phyloP scores from a whole-genome alignment of 2,329 filamentous ascomycete species.

The Boeremia exigua region DNA sequence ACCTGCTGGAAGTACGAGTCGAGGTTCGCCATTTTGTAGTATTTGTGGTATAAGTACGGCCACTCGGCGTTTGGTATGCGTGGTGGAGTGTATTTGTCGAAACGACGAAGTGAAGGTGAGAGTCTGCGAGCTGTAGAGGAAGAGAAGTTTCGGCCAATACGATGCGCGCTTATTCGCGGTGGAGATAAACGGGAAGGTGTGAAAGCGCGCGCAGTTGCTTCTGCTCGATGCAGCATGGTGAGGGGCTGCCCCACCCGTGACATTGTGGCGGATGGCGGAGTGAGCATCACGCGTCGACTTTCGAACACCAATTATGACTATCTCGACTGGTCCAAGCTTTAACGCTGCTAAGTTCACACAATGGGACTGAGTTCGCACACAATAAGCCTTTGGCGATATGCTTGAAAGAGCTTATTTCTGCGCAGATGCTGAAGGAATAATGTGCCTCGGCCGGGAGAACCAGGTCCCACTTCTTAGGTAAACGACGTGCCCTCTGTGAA shows the following conservation, averaged over 20 bases:
- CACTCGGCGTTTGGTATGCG: slow-evolving; percentile 42
- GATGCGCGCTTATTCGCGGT: slow-evolving; percentile 41
- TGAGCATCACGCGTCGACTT: slow-evolving; percentile 7
- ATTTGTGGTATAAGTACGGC: slow-evolving; percentile 57
- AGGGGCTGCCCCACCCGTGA: slow-evolving; percentile 19
- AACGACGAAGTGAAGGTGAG: slow-evolving; percentile 12
- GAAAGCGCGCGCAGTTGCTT: slow-evolving; percentile 17
- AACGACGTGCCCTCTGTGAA: slow-evolving; percentile 2
- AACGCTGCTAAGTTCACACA: background rate
- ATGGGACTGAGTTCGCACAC: background rate
- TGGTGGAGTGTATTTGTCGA: slow-evolving; percentile 27
- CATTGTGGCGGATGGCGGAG: slow-evolving; percentile 15
- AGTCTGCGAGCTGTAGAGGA: slow-evolving; percentile 19
- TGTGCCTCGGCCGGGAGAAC: slow-evolving; percentile 12
- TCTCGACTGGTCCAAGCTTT: slow-evolving; percentile 15
- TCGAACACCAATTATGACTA: background rate
- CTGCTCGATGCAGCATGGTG: slow-evolving; percentile 25
- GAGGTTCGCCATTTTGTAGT: slow-evolving; percentile 79
- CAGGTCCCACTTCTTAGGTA: slow-evolving; percentile 18
- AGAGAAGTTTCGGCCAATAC: slow-evolving; percentile 19
- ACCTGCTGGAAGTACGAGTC: slow-evolving; percentile 94
- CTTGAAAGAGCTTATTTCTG: slow-evolving; percentile 10
- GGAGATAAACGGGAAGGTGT: slow-evolving; percentile 42
- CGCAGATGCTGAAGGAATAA: background rate
- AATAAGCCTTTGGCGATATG: slow-evolving; percentile 10